Conservation (phyloP, 345 rosid species). For the Corymbia maculata region DNA sequence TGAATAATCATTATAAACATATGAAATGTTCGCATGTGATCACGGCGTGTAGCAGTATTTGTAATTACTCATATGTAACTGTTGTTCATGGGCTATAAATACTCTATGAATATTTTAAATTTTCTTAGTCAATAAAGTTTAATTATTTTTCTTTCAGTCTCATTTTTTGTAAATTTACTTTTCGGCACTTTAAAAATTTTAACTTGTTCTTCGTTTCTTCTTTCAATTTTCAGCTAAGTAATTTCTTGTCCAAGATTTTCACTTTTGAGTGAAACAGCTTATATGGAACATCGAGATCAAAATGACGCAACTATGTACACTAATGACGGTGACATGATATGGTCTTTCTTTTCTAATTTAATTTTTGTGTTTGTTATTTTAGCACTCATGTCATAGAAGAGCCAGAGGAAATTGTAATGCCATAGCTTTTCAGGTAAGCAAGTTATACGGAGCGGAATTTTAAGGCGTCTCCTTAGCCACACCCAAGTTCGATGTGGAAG, state of each 20-base stretch:
- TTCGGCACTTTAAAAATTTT: not conserved
- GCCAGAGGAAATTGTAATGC: no score
- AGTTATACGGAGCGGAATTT: no score
- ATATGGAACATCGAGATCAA: not conserved
- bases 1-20: no score
- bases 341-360: not conserved
- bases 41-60: not conserved
- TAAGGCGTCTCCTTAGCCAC: no score
- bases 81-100: not conserved
- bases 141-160: not conserved
- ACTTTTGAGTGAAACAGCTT: no score
- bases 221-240: not conserved
- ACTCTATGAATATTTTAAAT: not conserved
- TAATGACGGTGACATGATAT: not conserved
- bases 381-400: not conserved
- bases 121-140: not conserved
- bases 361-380: no score
- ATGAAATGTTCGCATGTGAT: no score
- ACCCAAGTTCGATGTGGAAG: no score
- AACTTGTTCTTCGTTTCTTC: not conserved
- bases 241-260: no score
- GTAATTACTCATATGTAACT: not conserved
- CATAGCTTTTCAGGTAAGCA: no score
- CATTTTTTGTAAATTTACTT: no score
- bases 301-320: not conserved